Evolutionary conservation across 176 grass and related monocot species (phyloP), one percentile per base, ranked within the genome.

Genomic region (Oryza punctata): DNA sequence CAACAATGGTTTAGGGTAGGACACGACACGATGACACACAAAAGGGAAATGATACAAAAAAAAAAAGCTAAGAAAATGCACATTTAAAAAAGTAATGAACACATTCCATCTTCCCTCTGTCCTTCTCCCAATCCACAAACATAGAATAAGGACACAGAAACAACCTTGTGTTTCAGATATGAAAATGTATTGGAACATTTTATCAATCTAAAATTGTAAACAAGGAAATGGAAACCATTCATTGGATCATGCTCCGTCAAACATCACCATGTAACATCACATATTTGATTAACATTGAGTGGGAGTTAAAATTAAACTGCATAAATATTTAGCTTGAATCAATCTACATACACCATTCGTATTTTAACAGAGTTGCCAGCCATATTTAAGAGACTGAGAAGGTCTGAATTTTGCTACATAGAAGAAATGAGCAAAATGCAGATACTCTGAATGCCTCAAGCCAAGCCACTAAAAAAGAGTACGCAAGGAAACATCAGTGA

Each of bases 1-100:
- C 41, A 87, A 85, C 18, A 87, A 76, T 41, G 23, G 60, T 76
- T 81, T 83, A 85, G 21, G 10, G 67, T 7, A 60, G 54, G 19
- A 10, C 54, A 59, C 18, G 9, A 57, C 50, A 57, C 50, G 21
- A 18, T 19, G 24, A 52, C 85, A 80, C 37, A 63, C 63, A 64
- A 83, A 78, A 37, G 16, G 43, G 12, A 12, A 69, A 52, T 64
- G 77, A 33, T 1, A 40, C 45, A 19, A 7, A 29, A 40, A 67
- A 40, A 67, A 60, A 41, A 30, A 66, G 32, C 18, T 73, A 72
- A 70, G 12, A 1, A 3, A 40, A 63, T 70, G 59, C 32, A 60
- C 15, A 41, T 81, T 60, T 81, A 18, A 25, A 46, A 67, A 32
- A 69, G 27, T 3, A 80, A 46, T 57, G 1, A 77, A 70, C 3